Conservation (phyloP, 306 rosid species). For the Prunus davidiana region DNA sequence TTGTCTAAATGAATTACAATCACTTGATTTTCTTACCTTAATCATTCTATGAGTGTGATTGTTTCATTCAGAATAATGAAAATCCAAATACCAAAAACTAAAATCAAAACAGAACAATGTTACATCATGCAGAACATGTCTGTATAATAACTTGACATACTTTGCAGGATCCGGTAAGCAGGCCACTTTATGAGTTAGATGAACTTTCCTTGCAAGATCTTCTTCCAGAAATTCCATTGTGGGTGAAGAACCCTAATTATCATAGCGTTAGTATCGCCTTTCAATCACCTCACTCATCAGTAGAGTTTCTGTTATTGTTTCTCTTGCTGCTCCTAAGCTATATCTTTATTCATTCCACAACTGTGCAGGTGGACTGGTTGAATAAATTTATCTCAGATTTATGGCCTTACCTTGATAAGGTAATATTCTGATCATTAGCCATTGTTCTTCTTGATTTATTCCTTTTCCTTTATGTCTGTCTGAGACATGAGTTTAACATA, state of each 20-base stretch:
- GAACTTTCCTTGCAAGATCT: constrained; percentile 54
- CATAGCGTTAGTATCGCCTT: constrained; percentile 57
- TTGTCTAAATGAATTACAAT: background rate
- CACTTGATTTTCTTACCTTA: background rate
- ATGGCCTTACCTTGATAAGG: constrained; percentile 84
- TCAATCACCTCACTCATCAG: background rate
- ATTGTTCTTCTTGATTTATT: background rate
- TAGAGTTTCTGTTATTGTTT: background rate
- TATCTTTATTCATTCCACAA: constrained; percentile 8
- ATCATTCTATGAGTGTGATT: background rate
- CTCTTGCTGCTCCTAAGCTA: background rate
- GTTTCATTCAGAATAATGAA: background rate
- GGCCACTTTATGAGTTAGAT: constrained; percentile 60
- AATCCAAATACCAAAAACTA: background rate
- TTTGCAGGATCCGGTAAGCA: constrained; percentile 56
- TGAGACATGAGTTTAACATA: background rate
- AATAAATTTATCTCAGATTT: constrained; percentile 51
- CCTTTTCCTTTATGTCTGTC: background rate
- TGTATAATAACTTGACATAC: constrained; percentile 21
- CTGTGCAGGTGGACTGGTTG: constrained; percentile 72
- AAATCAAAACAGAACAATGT: background rate
- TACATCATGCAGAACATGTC: background rate
- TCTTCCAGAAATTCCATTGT: constrained; percentile 70
- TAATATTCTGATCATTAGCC: constrained; percentile 5
- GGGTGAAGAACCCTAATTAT: constrained; percentile 83